Evolutionary conservation across 1,139 yeast genomes (phyloP).

Genomic region (Pichia sp.): DNA sequence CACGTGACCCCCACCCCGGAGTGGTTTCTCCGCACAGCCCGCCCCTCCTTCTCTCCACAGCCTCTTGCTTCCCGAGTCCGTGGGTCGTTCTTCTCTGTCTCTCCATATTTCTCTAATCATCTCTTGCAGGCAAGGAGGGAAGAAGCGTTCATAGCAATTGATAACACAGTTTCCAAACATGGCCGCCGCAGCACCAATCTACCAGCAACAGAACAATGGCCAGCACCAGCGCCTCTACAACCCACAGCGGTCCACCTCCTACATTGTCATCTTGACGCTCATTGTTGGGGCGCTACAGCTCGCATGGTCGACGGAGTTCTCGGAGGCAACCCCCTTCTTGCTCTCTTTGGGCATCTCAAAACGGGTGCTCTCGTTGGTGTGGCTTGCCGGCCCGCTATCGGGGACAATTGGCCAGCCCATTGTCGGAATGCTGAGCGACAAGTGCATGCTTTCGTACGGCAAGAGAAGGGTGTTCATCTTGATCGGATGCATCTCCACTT

Average conservation of each 20-base stretch:
- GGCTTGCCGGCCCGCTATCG: slow-evolving; percentile 61
- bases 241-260: slow-evolving; percentile 39
- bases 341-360: slow-evolving; percentile 53
- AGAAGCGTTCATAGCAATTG: too few species aligned
- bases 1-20: too few species aligned
- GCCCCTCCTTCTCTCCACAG: not conserved
- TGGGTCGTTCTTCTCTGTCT: too few species aligned
- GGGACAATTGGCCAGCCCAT: slow-evolving; percentile 59
- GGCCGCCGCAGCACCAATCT: not conserved
- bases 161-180: not conserved
- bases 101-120: too few species aligned
- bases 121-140: too few species aligned
- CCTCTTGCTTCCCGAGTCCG: not conserved
- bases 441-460: slow-evolving; percentile 41
- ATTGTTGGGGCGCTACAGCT: slow-evolving; percentile 49
- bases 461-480: slow-evolving; percentile 52
- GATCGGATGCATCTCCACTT: slow-evolving; percentile 46
- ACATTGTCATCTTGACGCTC: slow-evolving; percentile 43
- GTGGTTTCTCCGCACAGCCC: too few species aligned
- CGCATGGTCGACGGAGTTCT: slow-evolving; percentile 53
- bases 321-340: slow-evolving; percentile 48
- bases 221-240: slow-evolving; percentile 26
- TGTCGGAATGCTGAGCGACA: slow-evolving; percentile 52
- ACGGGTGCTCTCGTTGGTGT: slow-evolving; percentile 47
- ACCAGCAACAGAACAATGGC: slow-evolving; percentile 2